Evolutionary conservation across 1,284 basidiomycete species (phyloP), one percentile per base, ranked within the genome.

Genomic region (Ceratorhiza oryzae-sativae): DNA sequence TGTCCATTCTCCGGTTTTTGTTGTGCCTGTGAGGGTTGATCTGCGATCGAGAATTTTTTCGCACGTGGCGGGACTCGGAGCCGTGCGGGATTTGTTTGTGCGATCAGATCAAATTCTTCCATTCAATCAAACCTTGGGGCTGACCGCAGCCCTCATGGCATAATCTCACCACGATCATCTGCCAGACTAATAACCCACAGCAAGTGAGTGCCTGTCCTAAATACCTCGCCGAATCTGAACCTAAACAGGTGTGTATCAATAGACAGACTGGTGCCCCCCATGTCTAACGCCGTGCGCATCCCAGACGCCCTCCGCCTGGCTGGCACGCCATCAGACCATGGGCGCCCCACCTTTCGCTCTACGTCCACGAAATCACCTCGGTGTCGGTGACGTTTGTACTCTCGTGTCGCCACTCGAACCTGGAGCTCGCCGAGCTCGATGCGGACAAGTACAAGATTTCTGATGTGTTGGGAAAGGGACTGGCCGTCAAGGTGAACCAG

Each of bases 241-340:
- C 39, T 58, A 30, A 70, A 48, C 39, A 30, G 67, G 67, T 70
- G 67, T 70, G 55, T 59, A 68, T 45, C 42, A 27, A 56, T 5
- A 59, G 23, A 41, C 41, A 23, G 30, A 23, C 23, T 15, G 3
- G 4, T n/a, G 4, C 18, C 9, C 15, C 10, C 36, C 67, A 70
- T 70, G 67, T 70, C 67, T 70, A 70, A 70, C 53, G 48, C 32
- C 36, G 41, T 70, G 20, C 67, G 67, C 30, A 70, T 70, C 53
- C 67, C 67, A 70, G 67, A 70, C 55, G 39, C 74, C 73, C 73
- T 45, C 73, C 73, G 1, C 74, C 74, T 5, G 73, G 74, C 32
- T 92, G 90, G 91, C 87, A 87, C 73, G 81, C 88, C 13, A 87
- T 92, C 75, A 85, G 90, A n/a, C 91, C 90, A 10, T 92, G 90